A percentile compares a stretch with the other conserved stretches of the same genome.
Conservation (phyloP, 306 rosid species). For the Quercus parvula region DNA sequence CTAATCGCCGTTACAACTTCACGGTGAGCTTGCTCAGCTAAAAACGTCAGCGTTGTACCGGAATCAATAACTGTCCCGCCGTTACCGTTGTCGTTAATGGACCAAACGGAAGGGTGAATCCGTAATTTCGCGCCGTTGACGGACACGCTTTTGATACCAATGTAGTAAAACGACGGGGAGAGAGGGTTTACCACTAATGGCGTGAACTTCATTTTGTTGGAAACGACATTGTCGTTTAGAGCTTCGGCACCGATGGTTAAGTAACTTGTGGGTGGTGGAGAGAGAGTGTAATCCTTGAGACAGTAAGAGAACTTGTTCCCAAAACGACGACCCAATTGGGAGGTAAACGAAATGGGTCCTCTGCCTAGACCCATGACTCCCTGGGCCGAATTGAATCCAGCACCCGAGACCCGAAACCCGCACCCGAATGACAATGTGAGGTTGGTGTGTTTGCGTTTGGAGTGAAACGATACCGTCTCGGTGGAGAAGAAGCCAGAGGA, state of each 20-base stretch:
- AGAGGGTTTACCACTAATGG: slow-evolving; percentile 47
- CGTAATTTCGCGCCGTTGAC: slow-evolving; percentile 43
- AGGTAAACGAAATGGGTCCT: slow-evolving; percentile 63
- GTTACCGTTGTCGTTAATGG: slow-evolving; percentile 43
- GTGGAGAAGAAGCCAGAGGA: slow-evolving; percentile 62
- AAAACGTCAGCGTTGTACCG: slow-evolving; percentile 63
- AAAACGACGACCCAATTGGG: slow-evolving; percentile 57
- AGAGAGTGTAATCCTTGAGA: slow-evolving; percentile 61
- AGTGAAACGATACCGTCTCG: slow-evolving; percentile 41
- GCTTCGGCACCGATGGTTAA: slow-evolving; percentile 45
- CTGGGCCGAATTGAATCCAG: slow-evolving; percentile 57
- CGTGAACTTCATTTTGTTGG: slow-evolving; percentile 39
- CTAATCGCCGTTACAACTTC: slow-evolving; percentile 39
- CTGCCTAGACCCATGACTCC: slow-evolving; percentile 82
- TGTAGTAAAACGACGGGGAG: slow-evolving; percentile 65
- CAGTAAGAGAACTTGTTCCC: slow-evolving; percentile 76
- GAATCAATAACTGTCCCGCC: slow-evolving; percentile 83
- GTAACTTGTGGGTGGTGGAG: slow-evolving; percentile 72
- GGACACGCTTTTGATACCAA: slow-evolving; percentile 34
- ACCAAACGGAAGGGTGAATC: slow-evolving; percentile 51
- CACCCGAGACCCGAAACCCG: slow-evolving; percentile 48
- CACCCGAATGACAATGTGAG: slow-evolving; percentile 38
- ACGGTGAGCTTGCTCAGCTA: slow-evolving; percentile 49
- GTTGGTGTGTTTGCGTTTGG: slow-evolving; percentile 30
- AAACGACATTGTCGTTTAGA: slow-evolving; percentile 21